Percentiles rank a stretch among this genome's conserved stretches.
phyloP scores from a whole-genome alignment of 257 asterid genomes.

The Galeopsis tetrahit region DNA sequence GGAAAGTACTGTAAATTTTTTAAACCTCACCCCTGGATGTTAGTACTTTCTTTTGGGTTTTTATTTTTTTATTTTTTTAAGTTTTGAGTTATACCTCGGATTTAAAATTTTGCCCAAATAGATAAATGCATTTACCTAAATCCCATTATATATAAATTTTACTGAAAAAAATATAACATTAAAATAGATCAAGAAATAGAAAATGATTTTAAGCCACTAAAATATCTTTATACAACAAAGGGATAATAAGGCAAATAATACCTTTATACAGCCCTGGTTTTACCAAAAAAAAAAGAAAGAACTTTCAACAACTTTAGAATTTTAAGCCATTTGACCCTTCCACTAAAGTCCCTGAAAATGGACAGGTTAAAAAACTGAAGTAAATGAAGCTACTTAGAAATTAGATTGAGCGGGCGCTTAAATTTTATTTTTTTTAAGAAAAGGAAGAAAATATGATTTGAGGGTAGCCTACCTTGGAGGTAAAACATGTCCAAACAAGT shows the following conservation, averaged over 20 bases:
- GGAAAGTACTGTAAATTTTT: too few relatives aligned
- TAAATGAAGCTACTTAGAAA: neutral
- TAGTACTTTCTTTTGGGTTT: neutral
- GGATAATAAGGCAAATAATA: slow-evolving; percentile 9
- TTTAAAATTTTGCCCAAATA: too few relatives aligned
- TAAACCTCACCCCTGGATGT: too few relatives aligned
- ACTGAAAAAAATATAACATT: too few relatives aligned
- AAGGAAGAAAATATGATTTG: too few relatives aligned
- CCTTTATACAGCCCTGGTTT: neutral
- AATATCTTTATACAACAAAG: neutral
- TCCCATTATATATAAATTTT: too few relatives aligned
- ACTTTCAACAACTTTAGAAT: neutral
- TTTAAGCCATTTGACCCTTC: slow-evolving; percentile 4
- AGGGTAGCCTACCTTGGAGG: too few relatives aligned
- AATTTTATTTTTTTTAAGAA: neutral
- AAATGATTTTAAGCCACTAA: neutral
- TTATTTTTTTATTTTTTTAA: too few relatives aligned
- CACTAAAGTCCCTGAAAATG: neutral
- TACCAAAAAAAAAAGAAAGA: too few relatives aligned
- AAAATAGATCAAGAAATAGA: neutral
- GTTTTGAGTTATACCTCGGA: too few relatives aligned
- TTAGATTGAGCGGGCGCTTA: neutral
- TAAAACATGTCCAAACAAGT: too few relatives aligned
- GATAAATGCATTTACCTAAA: too few relatives aligned
- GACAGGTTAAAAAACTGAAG: neutral